Conservation (phyloP, 108 stramenopile species). For the Cyclotella baltica region DNA sequence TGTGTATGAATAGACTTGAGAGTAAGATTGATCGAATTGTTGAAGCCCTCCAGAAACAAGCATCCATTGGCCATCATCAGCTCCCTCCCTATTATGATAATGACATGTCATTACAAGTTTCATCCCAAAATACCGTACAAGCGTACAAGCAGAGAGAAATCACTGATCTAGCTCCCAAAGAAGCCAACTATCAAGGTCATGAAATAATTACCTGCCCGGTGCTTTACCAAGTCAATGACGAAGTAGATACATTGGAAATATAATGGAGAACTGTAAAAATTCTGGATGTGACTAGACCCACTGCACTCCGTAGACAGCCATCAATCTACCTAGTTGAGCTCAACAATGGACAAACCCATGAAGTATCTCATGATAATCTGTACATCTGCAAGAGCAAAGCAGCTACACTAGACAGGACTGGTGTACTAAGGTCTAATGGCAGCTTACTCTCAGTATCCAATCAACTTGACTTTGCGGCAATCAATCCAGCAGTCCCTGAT, state of each 20-base stretch:
- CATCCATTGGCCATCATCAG: too few species aligned
- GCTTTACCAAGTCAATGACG: background rate
- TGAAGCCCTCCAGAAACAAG: too few species aligned
- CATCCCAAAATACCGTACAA: too few species aligned
- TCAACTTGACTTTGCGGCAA: background rate
- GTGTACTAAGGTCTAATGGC: background rate
- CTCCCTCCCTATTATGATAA: too few species aligned
- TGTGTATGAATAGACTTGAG: too few species aligned
- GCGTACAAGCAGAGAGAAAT: too few species aligned
- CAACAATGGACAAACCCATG: background rate
- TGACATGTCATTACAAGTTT: too few species aligned
- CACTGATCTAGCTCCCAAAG: background rate
- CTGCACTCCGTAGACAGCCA: background rate
- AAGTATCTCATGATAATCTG: background rate
- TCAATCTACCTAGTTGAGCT: background rate
- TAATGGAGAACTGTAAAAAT: background rate
- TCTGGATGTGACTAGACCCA: background rate
- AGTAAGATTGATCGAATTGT: too few species aligned
- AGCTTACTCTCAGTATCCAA: background rate
- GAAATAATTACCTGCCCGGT: background rate
- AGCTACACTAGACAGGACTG: background rate
- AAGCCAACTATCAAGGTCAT: background rate
- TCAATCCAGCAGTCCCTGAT: background rate
- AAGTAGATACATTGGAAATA: background rate
- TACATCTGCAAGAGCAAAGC: background rate